phyloP scores from a whole-genome alignment of 2,329 filamentous ascomycete genomes.

The Pyrenochaeta sp. region DNA sequence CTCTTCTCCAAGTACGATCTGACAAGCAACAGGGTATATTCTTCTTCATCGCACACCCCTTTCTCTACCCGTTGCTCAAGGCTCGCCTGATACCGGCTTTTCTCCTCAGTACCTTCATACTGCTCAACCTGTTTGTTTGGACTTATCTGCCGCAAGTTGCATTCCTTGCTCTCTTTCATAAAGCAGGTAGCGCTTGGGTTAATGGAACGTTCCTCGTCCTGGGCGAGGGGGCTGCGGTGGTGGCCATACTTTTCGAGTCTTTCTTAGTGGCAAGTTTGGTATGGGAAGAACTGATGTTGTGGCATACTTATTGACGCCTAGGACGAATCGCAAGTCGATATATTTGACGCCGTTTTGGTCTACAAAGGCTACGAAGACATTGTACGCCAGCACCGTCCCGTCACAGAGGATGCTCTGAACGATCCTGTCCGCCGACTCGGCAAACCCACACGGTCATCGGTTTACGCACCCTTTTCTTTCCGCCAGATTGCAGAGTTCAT shows the following conservation, averaged over 20 bases:
- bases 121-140: slow-evolving; percentile 86
- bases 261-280: slow-evolving; percentile 53
- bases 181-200: slow-evolving; percentile 80
- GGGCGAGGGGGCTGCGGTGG: slow-evolving; percentile 68
- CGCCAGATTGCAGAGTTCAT: slow-evolving; percentile 90
- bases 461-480: slow-evolving; percentile 88
- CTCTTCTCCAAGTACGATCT: slow-evolving; percentile 2
- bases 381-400: slow-evolving; percentile 59
- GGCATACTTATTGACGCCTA: slow-evolving; percentile 6
- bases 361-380: slow-evolving; percentile 73
- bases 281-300: neutral
- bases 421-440: slow-evolving; percentile 82
- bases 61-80: slow-evolving; percentile 82
- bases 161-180: slow-evolving; percentile 89
- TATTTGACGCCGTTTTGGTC: slow-evolving; percentile 81
- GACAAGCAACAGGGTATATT: slow-evolving; percentile 69
- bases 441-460: slow-evolving; percentile 76
- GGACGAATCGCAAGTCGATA: slow-evolving; percentile 78
- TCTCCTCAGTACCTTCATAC: slow-evolving; percentile 82
- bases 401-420: slow-evolving; percentile 70
- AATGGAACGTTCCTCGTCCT: slow-evolving; percentile 88
- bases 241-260: slow-evolving; percentile 64
- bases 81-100: slow-evolving; percentile 81
- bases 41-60: slow-evolving; percentile 80
- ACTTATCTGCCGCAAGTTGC: slow-evolving; percentile 89